Evolutionary conservation across 129 eudicot species (phyloP), one percentile per base, ranked within the genome.

Genomic region (Erigeron canadensis): DNA sequence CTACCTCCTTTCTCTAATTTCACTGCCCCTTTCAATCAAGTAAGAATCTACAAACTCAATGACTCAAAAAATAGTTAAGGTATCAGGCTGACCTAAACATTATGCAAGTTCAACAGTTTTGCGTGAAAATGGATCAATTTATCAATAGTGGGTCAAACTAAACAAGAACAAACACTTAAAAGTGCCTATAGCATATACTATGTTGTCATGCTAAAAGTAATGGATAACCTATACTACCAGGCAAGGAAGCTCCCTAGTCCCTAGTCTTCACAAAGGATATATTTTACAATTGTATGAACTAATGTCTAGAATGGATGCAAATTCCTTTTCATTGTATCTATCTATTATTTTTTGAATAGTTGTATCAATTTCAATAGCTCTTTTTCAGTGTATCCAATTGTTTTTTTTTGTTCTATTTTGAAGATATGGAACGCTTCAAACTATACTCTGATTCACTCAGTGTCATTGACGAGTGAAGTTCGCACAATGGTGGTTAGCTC

Each of bases 361-460:
- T 43, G 13, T 18, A 44, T 56, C 9, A 1, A 7, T 11, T 7
- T 41, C 4, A 13, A 16, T n/a, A 71, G 13, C 5, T 57, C 43
- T n/a, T 43, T 57, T 65, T 60, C 63, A 59, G 58, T 11, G 18
- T 63, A 54, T 8, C 75, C 19, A 10, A 15, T 41, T 44, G 43
- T 34, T n/a, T 12, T 21, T 15, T 69, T 17, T 58, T 65, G 44
- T 46, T 28, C 34, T 28, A 40, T 37, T 9, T 70, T 75, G 69
- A 83, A 90, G 96, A 78, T 90, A 64, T 90, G 96, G 90, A 83
- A 71, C 50, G 81, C 87, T 42, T 76, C 87, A 18, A 85, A 81
- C 57, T 77, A 87, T 67, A 77, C 63, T 34, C 41, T 84, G 75
- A 75, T 72, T 19, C 89, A 89, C 40, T 83, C 96, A 5, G 43